A percentile compares a stretch with the other conserved stretches of the same genome.
phyloP scores from a whole-genome alignment of 306 rosid genomes.

The Senna siamea region DNA sequence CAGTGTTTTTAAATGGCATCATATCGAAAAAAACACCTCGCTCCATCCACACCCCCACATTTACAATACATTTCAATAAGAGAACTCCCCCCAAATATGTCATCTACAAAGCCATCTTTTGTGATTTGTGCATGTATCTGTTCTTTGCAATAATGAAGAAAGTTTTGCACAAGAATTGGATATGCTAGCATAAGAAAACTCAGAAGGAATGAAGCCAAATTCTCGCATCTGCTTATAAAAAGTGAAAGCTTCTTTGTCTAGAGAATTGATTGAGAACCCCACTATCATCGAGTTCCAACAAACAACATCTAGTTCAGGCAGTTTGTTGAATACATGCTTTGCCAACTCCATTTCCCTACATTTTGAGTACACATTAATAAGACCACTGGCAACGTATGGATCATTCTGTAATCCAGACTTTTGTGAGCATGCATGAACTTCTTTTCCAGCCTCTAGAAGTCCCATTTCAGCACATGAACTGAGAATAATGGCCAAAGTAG shows the following conservation, averaged over 20 bases:
- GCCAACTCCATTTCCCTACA: conserved; percentile 68
- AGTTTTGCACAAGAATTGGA: conserved; percentile 69
- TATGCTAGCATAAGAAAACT: conserved; percentile 70
- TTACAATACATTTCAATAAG: too few relatives aligned
- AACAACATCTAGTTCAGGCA: conserved; percentile 62
- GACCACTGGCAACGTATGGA: conserved; percentile 69
- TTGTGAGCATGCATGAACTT: conserved; percentile 65
- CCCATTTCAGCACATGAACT: conserved; percentile 72
- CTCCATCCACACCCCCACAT: too few relatives aligned
- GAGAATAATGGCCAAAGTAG: conserved; percentile 68
- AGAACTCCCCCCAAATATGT: too few relatives aligned
- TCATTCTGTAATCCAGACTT: conserved; percentile 53
- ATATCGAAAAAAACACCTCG: too few relatives aligned
- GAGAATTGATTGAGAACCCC: conserved; percentile 67
- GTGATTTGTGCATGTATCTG: too few relatives aligned
- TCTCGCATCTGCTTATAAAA: conserved; percentile 60
- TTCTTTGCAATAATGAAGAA: conserved; percentile 65
- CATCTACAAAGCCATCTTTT: too few relatives aligned
- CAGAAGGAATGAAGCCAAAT: conserved; percentile 54
- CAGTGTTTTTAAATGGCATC: too few relatives aligned
- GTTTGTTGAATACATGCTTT: conserved; percentile 51
- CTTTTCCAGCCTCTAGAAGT: conserved; percentile 59
- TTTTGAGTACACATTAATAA: conserved; percentile 70
- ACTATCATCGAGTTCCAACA: conserved; percentile 86
- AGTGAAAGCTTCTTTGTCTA: conserved; percentile 63